These are phyloP conservation scores for Cutaneotrichosporon mucoides DNA, from an alignment of 1,284 basidiomycete species.

Conservation along the genomic window DNA sequence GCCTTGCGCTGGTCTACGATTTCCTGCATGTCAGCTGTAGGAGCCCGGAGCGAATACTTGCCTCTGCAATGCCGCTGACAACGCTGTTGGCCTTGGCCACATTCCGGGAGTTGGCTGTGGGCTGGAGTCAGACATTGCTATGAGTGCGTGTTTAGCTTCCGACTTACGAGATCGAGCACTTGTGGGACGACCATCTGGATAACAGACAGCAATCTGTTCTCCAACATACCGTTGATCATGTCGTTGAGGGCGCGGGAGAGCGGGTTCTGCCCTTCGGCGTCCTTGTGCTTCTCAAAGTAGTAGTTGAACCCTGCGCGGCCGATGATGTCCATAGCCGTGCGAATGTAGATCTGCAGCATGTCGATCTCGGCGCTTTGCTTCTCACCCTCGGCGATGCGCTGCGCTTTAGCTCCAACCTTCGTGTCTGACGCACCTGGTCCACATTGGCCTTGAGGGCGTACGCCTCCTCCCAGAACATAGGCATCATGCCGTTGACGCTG, in stretches of 20 bases:
- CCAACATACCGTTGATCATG: conserved; percentile 55
- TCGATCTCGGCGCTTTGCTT: conserved; percentile 51
- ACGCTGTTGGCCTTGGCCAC: neutral
- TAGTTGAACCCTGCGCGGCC: conserved; percentile 68
- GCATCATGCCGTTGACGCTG: conserved; percentile 50
- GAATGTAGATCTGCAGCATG: conserved; percentile 59
- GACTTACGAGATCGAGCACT: conserved; percentile 3
- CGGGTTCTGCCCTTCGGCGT: conserved; percentile 50
- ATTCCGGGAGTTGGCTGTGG: neutral
- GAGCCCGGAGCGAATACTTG: conserved; percentile 29
- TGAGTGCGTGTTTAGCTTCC: neutral
- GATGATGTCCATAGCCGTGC: conserved; percentile 67
- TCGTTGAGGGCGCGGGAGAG: conserved; percentile 57
- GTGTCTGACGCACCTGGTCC: conserved; percentile 21
- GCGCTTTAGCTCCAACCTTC: neutral
- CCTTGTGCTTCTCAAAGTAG: conserved; percentile 53
- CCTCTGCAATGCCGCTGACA: conserved; percentile 7
- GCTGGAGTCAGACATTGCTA: conserved; percentile 1
- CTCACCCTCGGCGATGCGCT: too few species aligned
- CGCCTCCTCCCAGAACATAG: conserved; percentile 63
- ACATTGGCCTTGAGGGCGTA: conserved; percentile 50
- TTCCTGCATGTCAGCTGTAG: conserved; percentile 43
- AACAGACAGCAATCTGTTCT: conserved; percentile 10
- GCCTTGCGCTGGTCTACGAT: conserved; percentile 26
- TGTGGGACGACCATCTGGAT: conserved; percentile 18